These are phyloP conservation scores for Microglena sp. DNA, from an alignment of 139 green algal species.

Conservation along the genomic window DNA sequence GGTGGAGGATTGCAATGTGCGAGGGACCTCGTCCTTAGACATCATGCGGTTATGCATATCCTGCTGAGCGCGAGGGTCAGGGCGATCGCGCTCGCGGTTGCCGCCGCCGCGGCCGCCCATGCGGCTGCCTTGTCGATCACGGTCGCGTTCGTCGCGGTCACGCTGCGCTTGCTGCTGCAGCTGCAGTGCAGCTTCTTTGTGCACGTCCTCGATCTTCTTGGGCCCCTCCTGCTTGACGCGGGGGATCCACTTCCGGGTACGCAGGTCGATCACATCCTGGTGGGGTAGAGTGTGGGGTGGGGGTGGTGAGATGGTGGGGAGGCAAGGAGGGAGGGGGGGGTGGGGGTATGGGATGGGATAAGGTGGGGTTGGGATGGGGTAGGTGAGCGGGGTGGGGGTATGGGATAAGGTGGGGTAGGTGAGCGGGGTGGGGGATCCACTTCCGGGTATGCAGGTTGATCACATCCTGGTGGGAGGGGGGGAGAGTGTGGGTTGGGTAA, in stretches of 20 bases:
- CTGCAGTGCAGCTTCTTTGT: conserved; percentile 1
- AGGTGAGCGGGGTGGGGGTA: too few relatives aligned
- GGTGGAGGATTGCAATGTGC: too few relatives aligned
- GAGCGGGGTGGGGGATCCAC: conserved; percentile 67
- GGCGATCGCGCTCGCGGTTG: neutral
- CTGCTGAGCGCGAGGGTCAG: neutral
- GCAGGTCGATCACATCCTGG: conserved; percentile 60
- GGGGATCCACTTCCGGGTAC: conserved; percentile 44
- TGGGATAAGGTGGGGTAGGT: too few relatives aligned
- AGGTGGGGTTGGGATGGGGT: too few relatives aligned
- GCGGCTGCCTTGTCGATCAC: conserved; percentile 2
- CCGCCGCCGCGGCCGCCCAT: neutral
- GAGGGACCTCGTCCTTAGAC: conserved; percentile 12
- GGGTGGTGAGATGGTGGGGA: too few relatives aligned
- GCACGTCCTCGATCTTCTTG: conserved; percentile 65
- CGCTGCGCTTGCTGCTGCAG: conserved; percentile 12
- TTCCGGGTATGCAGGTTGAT: conserved; percentile 41
- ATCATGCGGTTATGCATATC: conserved; percentile 11
- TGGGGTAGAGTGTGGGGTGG: too few relatives aligned
- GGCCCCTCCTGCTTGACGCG: conserved; percentile 82
- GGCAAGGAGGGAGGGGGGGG: too few relatives aligned
- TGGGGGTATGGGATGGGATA: too few relatives aligned
- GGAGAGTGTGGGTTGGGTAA: too few relatives aligned
- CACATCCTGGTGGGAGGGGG: conserved; percentile 62
- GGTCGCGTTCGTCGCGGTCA: conserved; percentile 13